Evolutionary conservation across 2,329 filamentous ascomycete genomes (phyloP), one percentile per base, ranked within the genome.

Genomic region (Aspergillus brasiliensis): DNA sequence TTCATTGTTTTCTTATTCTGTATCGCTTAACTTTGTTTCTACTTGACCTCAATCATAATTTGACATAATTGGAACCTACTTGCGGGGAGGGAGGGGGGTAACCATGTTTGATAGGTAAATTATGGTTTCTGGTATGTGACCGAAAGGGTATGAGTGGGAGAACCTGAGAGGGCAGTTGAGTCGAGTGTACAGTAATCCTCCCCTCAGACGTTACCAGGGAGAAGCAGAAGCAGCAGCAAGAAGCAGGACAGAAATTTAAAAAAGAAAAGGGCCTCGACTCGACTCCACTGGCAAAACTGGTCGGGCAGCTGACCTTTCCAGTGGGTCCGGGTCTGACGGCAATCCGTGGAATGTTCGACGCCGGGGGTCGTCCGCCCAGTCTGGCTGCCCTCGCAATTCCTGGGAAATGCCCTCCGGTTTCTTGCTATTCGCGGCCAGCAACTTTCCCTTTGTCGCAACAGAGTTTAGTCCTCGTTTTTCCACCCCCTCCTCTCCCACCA

Each of bases 331-430:
- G 38, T 60, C 31, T 27, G 63, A 57, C 62, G 62, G 62, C 58
- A 59, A 52, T 38, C 63, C 63, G 62, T 65, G 62, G 63, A 65
- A 65, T 62, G 55, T 65, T 65, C 62, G 57, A 65, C 60, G 47
- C 58, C 61, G 56, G 47, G 57, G 56, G 57, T 46, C 25, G 44
- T 27, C 42, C 27, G 23, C 34, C 42, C 27, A 17, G 27, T 56
- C 52, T 42, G 37, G 27, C 51, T 48, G 31, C 56, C 31, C 46
- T 58, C 46, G 3, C 34, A 37, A 48, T 25, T 48, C 7, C 40
- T 42, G 40, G 40, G 40, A 44, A 13, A 21, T 44, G 40, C 19
- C 40, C 40, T 44, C 40, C 40, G 19, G 19, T 21, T 19, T 42
- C 40, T 17, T 44, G 10, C 40, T 19, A 23, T 44, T 44, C 40